phyloP scores from a whole-genome alignment of 768 basidiomycete species.

The Trametes meyenii region DNA sequence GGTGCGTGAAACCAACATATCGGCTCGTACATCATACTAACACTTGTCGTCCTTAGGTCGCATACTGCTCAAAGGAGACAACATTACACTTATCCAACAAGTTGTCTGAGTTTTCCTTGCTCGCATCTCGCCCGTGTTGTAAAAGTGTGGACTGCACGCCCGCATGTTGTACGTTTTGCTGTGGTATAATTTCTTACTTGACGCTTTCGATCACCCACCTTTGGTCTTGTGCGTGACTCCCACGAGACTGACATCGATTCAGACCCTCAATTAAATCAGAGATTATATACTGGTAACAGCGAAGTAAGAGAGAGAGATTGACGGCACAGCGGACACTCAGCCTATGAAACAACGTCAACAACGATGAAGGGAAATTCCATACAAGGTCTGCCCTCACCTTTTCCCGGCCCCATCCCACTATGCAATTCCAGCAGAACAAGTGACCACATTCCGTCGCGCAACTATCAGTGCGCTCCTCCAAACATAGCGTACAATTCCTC shows the following conservation, averaged over 20 bases:
- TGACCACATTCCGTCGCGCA: constrained; percentile 89
- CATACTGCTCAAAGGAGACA: constrained; percentile 95
- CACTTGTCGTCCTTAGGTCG: constrained; percentile 59
- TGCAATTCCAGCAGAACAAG: constrained; percentile 88
- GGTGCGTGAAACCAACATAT: constrained; percentile 50
- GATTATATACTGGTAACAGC: constrained; percentile 81
- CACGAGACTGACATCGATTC: background rate
- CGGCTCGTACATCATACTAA: no score
- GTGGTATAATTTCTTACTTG: constrained; percentile 27
- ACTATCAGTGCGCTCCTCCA: constrained; percentile 82
- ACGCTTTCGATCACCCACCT: constrained; percentile 19
- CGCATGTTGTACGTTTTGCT: constrained; percentile 28
- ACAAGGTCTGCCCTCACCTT: constrained; percentile 51
- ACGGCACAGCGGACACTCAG: constrained; percentile 87
- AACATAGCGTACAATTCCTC: constrained; percentile 79
- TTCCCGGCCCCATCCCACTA: constrained; percentile 86
- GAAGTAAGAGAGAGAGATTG: constrained; percentile 71
- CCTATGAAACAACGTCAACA: constrained; percentile 41
- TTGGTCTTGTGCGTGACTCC: background rate
- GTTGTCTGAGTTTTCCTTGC: constrained; percentile 33
- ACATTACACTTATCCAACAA: constrained; percentile 96
- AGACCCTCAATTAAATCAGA: constrained; percentile 44
- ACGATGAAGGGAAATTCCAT: background rate
- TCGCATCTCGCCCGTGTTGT: constrained; percentile 10
- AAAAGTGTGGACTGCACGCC: constrained; percentile 25